A percentile compares a stretch with the other conserved stretches of the same genome.
phyloP scores from a whole-genome alignment of 371 early-diverging fungal species.

The Mucor ambiguus region DNA sequence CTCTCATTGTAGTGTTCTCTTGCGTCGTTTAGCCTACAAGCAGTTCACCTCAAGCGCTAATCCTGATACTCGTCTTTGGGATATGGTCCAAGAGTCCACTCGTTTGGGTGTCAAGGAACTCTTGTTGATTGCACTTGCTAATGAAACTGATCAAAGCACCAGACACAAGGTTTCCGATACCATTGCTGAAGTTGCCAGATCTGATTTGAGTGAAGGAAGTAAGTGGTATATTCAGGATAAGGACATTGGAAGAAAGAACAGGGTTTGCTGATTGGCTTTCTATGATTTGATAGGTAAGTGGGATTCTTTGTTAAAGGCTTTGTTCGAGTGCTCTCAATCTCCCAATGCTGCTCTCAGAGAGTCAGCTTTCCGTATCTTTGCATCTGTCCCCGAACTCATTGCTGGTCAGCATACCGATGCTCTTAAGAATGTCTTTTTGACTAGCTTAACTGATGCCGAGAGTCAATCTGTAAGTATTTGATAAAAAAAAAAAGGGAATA shows the following conservation, averaged over 20 bases:
- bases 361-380: conserved; percentile 88
- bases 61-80: conserved; percentile 70
- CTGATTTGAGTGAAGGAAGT: conserved; percentile 67
- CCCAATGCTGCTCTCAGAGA: conserved; percentile 78
- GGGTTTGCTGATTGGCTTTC: neutral
- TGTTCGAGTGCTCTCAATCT: conserved; percentile 82
- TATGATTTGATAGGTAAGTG: conserved; percentile 57
- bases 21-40: conserved; percentile 87
- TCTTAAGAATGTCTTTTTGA: conserved; percentile 71
- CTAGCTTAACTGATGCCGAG: conserved; percentile 70
- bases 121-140: conserved; percentile 75
- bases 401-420: conserved; percentile 70
- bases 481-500: neutral
- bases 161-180: conserved; percentile 93
- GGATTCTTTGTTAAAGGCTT: conserved; percentile 77
- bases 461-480: conserved; percentile 42
- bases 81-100: conserved; percentile 64
- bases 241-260: neutral
- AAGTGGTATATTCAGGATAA: conserved; percentile 20
- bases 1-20: conserved; percentile 84
- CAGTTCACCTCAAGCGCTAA: conserved; percentile 49
- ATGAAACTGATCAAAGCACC: conserved; percentile 72
- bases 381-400: conserved; percentile 77
- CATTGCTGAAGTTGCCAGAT: conserved; percentile 84
- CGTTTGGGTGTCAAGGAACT: conserved; percentile 68